Conservation (phyloP, 768 basidiomycete genomes). For the Pleurotus salmoneostramineus region DNA sequence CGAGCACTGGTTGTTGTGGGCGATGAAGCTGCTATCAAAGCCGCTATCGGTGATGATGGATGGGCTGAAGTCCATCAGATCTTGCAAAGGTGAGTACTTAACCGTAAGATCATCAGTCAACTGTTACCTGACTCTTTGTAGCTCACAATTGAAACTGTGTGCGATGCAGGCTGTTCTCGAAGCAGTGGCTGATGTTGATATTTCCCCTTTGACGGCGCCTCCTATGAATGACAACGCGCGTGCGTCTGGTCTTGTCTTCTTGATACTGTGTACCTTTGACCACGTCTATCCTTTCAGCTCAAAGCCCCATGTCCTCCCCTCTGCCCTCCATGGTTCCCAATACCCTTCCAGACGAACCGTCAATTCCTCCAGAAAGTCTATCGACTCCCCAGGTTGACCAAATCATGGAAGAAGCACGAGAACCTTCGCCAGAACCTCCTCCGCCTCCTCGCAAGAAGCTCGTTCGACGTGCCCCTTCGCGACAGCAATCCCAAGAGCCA, state of each 20-base stretch:
- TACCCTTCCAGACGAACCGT: slow-evolving; percentile 48
- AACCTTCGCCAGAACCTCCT: not conserved
- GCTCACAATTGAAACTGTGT: slow-evolving; percentile 40
- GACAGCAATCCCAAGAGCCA: slow-evolving; percentile 36
- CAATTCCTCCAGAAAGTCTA: slow-evolving; percentile 26
- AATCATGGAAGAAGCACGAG: not conserved
- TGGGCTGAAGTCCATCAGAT: slow-evolving; percentile 54
- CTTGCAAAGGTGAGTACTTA: slow-evolving; percentile 41
- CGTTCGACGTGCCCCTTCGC: slow-evolving; percentile 34
- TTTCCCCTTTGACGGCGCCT: slow-evolving; percentile 20
- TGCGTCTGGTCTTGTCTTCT: not conserved
- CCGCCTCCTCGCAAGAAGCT: slow-evolving; percentile 19
- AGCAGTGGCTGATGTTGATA: slow-evolving; percentile 38
- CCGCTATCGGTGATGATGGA: slow-evolving; percentile 46
- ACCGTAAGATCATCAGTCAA: not conserved
- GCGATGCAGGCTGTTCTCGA: slow-evolving; percentile 46
- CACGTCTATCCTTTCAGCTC: not conserved
- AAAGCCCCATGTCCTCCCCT: slow-evolving; percentile 21
- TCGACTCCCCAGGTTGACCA: not conserved
- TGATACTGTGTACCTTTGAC: too few relatives aligned
- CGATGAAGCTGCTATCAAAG: slow-evolving; percentile 39
- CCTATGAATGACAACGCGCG: not conserved
- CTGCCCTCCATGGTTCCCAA: slow-evolving; percentile 51
- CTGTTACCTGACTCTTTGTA: slow-evolving; percentile 10
- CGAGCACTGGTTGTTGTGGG: slow-evolving; percentile 50